Conservation (phyloP, 176 grass and related monocot species). For the Dactylis glomerata region DNA sequence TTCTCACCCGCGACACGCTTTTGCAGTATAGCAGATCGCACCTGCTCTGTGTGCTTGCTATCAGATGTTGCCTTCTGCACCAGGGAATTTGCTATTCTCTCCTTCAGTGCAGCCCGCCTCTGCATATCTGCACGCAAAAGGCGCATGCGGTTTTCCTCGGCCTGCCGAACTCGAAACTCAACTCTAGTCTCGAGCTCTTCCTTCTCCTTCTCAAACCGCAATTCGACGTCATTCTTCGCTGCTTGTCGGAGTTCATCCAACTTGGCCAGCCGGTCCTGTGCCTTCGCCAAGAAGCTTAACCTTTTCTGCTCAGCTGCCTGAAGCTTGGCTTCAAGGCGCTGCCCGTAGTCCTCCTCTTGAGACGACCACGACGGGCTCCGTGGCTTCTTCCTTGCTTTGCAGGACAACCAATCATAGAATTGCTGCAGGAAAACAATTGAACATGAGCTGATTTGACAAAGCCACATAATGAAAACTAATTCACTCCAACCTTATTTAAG, state of each 20-base stretch:
- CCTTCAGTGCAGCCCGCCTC: conserved; percentile 61
- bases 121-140: conserved; percentile 64
- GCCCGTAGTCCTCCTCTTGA: conserved; percentile 89
- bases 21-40: conserved; percentile 69
- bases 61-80: conserved; percentile 57
- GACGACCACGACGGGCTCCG: conserved; percentile 96
- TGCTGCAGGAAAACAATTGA: conserved; percentile 57
- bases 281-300: conserved; percentile 79
- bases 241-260: conserved; percentile 88
- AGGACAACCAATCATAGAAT: conserved; percentile 93
- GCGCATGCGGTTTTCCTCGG: conserved; percentile 77
- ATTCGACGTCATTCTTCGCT: conserved; percentile 74
- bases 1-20: conserved; percentile 88
- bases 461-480: not conserved
- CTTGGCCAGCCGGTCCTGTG: conserved; percentile 65
- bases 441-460: not conserved
- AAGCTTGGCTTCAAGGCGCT: conserved; percentile 87
- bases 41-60: conserved; percentile 72
- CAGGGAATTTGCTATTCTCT: conserved; percentile 73
- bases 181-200: conserved; percentile 84
- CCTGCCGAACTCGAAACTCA: conserved; percentile 85
- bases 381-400: conserved; percentile 93
- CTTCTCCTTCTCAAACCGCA: conserved; percentile 85
- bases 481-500: not conserved
- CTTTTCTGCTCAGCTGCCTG: conserved; percentile 95